A percentile compares a stretch with the other conserved stretches of the same genome.
These are phyloP conservation scores for Kluyveromyces siamensis DNA, from an alignment of 805 yeast species.

Conservation along the genomic window DNA sequence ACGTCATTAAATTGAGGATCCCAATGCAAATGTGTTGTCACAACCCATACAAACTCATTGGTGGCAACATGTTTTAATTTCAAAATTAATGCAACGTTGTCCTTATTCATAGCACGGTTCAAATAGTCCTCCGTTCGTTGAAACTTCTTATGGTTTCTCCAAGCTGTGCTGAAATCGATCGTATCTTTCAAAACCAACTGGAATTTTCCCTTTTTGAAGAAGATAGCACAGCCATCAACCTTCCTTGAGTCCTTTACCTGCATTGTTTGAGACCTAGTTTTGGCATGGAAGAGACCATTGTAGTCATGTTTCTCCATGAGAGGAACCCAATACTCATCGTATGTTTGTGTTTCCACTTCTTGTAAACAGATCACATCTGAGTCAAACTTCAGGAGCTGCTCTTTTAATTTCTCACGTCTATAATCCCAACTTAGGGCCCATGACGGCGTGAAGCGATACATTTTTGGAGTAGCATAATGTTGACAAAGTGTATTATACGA, in stretches of 20 bases:
- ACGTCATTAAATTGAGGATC: conserved; percentile 96
- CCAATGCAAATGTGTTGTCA: conserved; percentile 96
- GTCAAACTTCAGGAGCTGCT: conserved; percentile 55
- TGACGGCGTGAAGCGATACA: conserved; percentile 91
- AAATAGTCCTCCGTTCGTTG: conserved; percentile 91
- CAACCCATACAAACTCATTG: conserved; percentile 64
- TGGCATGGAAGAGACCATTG: conserved; percentile 72
- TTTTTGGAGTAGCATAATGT: conserved; percentile 83
- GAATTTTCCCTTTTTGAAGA: conserved; percentile 64
- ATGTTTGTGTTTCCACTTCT: conserved; percentile 86
- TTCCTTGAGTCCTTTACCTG: conserved; percentile 67
- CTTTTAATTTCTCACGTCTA: conserved; percentile 66
- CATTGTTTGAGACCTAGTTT: conserved; percentile 91
- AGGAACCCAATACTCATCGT: conserved; percentile 81
- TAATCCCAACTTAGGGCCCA: conserved; percentile 96
- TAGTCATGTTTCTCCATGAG: conserved; percentile 66
- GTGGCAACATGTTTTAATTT: conserved; percentile 65
- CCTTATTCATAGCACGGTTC: conserved; percentile 93
- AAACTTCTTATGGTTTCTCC: conserved; percentile 75
- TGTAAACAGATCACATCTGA: conserved; percentile 86
- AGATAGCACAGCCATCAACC: conserved; percentile 98
- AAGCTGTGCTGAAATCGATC: conserved; percentile 75
- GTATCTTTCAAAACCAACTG: conserved; percentile 59
- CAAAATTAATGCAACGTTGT: conserved; percentile 76
- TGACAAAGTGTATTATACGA: conserved; percentile 91